phyloP scores from a whole-genome alignment of 1,284 basidiomycete species.

The Rhodotorula sp. region DNA sequence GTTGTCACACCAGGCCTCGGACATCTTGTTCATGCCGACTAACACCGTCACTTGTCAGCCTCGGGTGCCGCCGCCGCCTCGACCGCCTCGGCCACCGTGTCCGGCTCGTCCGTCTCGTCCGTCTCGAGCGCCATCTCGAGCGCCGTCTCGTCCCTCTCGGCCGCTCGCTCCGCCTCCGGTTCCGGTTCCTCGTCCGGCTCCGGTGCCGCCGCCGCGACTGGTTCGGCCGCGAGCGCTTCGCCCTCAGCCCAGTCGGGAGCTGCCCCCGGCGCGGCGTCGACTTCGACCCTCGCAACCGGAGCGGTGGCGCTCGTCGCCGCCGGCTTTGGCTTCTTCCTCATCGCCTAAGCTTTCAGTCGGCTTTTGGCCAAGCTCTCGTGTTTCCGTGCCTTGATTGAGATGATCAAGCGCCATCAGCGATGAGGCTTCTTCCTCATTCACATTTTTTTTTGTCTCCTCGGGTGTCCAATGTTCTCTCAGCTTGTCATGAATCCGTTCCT shows the following conservation, averaged over 20 bases:
- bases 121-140: neutral
- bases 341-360: neutral
- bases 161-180: neutral
- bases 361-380: too few relatives aligned
- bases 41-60: neutral
- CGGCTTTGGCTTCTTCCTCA: constrained; percentile 7
- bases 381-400: too few relatives aligned
- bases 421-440: neutral
- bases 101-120: neutral
- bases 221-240: constrained; percentile 8
- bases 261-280: neutral
- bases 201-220: constrained; percentile 5
- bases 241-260: neutral
- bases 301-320: constrained; percentile 4
- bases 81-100: neutral
- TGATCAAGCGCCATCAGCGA: too few relatives aligned
- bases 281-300: neutral
- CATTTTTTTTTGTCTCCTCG: neutral
- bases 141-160: neutral
- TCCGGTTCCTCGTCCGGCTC: neutral
- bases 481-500: neutral
- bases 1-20: neutral
- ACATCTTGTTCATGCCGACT: neutral
- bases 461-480: neutral
- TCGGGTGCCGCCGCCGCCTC: neutral